Base-by-base conservation (phyloP, 805 yeast genomes). In the Sugiyamaella smithiae region DNA sequence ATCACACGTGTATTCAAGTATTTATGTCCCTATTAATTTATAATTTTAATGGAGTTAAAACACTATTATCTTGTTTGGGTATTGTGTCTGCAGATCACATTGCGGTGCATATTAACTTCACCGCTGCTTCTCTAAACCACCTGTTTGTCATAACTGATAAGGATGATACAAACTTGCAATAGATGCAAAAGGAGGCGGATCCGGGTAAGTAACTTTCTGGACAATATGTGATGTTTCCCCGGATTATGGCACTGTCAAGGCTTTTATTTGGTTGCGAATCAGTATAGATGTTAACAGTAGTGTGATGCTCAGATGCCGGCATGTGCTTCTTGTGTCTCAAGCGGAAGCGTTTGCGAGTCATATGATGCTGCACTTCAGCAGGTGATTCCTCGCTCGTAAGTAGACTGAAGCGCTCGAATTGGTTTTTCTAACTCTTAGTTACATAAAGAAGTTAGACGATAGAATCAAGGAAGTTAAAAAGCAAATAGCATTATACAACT, bases 231-330 rank as follows among this genome's bases (percentile, higher is more conserved):
- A n/a, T n/a, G n/a, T n/a, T n/a, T n/a, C n/a, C n/a, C n/a, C n/a
- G n/a, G n/a, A n/a, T n/a, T n/a, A n/a, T n/a, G n/a, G n/a, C n/a
- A n/a, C n/a, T n/a, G n/a, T n/a, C n/a, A n/a, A n/a, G n/a, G n/a
- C n/a, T n/a, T n/a, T n/a, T n/a, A n/a, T n/a, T n/a, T n/a, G n/a
- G n/a, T n/a, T n/a, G n/a, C n/a, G n/a, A n/a, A n/a, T n/a, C n/a
- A n/a, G n/a, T n/a, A 26, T 26, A 11, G 11, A 26, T 26, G 29
- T 26, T 8, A 5, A 12, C 38, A 11, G 38, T 19, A 35, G 38
- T 35, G 38, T 19, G 38, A 35, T 35, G 38, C 38, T 35, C 38
- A 35, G 8, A 35, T 35, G 38, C 38, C 38, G 9, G 19, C 38
- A 19, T 35, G 38, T 35, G 38, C 20, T 5, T 35, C 38, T 16